Percentiles rank a stretch among this genome's conserved stretches.
These are phyloP conservation scores for Sordariomycetes sp. DNA, from an alignment of 2,329 filamentous ascomycete genomes.

Conservation along the genomic window DNA sequence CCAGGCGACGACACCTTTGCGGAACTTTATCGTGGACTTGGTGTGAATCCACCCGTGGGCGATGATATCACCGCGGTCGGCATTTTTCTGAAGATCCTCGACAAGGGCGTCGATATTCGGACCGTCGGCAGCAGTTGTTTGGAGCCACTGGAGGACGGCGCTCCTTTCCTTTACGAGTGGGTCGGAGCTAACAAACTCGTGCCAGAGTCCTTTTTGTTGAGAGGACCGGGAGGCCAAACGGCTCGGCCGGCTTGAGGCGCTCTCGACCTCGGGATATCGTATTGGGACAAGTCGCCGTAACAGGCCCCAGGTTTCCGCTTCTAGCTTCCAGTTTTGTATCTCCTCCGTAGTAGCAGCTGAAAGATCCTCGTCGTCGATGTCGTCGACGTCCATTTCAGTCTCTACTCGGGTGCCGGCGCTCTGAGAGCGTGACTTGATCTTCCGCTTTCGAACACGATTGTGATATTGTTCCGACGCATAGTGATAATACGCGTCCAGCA, in stretches of 20 bases:
- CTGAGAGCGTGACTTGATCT: neutral
- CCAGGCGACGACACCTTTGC: slow-evolving; percentile 62
- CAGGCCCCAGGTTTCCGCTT: slow-evolving; percentile 85
- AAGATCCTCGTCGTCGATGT: slow-evolving; percentile 21
- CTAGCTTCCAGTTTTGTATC: slow-evolving; percentile 49
- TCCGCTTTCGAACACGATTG: neutral
- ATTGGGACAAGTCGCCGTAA: slow-evolving; percentile 61
- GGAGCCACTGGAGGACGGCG: slow-evolving; percentile 74
- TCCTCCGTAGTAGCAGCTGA: slow-evolving; percentile 12
- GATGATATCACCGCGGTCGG: slow-evolving; percentile 70
- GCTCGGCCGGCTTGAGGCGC: neutral
- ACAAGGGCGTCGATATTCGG: slow-evolving; percentile 66
- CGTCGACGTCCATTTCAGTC: slow-evolving; percentile 44
- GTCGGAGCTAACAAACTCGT: slow-evolving; percentile 63
- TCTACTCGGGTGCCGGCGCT: slow-evolving; percentile 12
- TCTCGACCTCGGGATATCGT: slow-evolving; percentile 35
- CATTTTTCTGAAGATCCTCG: slow-evolving; percentile 59
- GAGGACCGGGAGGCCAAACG: slow-evolving; percentile 4
- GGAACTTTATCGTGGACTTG: slow-evolving; percentile 74
- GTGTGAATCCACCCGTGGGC: slow-evolving; percentile 89
- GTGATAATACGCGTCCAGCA: slow-evolving; percentile 52
- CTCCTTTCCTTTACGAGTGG: slow-evolving; percentile 64
- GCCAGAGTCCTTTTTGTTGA: slow-evolving; percentile 16
- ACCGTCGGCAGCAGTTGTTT: slow-evolving; percentile 57
- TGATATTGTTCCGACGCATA: slow-evolving; percentile 33